phyloP scores from a whole-genome alignment of 768 basidiomycete species.

The Hericium alpestre region DNA sequence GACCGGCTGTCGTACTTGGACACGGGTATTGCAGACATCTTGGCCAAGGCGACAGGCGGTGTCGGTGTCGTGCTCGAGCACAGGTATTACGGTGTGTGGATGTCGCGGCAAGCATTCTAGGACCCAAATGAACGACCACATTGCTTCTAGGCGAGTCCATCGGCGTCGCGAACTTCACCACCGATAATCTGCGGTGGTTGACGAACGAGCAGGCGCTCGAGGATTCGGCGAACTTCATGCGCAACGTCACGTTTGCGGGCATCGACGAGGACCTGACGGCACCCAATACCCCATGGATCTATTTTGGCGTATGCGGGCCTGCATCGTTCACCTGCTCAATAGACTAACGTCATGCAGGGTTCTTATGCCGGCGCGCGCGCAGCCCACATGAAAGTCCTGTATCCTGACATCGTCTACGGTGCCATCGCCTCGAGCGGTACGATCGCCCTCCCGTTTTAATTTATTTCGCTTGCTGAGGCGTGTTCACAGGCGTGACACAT shows the following conservation, averaged over 20 bases:
- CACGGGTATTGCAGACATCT: slow-evolving; percentile 69
- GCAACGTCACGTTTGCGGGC: slow-evolving; percentile 61
- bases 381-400: slow-evolving; percentile 82
- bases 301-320: slow-evolving; percentile 61
- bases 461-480: background rate
- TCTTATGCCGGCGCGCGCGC: slow-evolving; percentile 73
- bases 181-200: slow-evolving; percentile 81
- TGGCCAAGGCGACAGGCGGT: slow-evolving; percentile 77
- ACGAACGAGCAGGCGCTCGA: slow-evolving; percentile 83
- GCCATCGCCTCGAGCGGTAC: slow-evolving; percentile 81
- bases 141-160: slow-evolving; percentile 50
- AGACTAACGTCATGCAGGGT: background rate
- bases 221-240: slow-evolving; percentile 89
- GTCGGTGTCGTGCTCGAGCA: slow-evolving; percentile 89
- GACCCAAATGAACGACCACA: no score
- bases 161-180: slow-evolving; percentile 67
- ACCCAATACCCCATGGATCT: slow-evolving; percentile 75
- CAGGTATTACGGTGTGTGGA: slow-evolving; percentile 66
- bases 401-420: slow-evolving; percentile 81
- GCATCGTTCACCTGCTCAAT: background rate
- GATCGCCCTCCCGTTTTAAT: slow-evolving; percentile 10
- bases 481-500: slow-evolving; percentile 62
- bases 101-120: background rate
- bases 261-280: slow-evolving; percentile 64
- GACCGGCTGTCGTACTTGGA: slow-evolving; percentile 38